Percentiles rank a stretch among this genome's conserved stretches.
Evolutionary conservation across 2,329 filamentous ascomycete genomes (phyloP).

Genomic region (Ophiosphaerella korrae): DNA sequence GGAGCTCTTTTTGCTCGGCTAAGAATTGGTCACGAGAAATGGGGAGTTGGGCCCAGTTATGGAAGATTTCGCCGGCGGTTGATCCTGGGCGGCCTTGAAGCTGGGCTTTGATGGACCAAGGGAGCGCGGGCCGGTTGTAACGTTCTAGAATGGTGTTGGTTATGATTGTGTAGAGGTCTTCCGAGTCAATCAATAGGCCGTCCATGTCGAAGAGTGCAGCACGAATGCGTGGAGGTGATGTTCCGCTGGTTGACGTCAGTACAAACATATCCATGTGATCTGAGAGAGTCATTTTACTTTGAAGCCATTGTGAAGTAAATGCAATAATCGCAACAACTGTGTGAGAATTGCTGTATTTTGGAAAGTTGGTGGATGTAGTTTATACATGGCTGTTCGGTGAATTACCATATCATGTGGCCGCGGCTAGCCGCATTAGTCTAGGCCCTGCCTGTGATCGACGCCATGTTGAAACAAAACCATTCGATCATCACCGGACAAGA

Average conservation of each 20-base stretch:
- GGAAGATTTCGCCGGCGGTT: conserved; percentile 66
- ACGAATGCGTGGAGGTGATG: conserved; percentile 70
- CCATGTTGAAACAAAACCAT: no score
- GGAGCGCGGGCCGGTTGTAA: conserved; percentile 73
- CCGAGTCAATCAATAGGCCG: conserved; percentile 89
- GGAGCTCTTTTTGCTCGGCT: conserved; percentile 64
- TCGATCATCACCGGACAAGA: no score
- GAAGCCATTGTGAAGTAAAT: conserved; percentile 14
- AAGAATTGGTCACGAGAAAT: conserved; percentile 73
- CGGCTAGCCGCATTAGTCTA: background rate
- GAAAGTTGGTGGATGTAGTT: no score
- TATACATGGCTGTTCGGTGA: no score
- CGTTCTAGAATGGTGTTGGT: conserved; percentile 81
- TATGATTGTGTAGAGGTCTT: conserved; percentile 84
- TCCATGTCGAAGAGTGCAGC: conserved; percentile 99
- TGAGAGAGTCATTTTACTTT: conserved; percentile 7
- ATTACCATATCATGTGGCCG: conserved; percentile 4
- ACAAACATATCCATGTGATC: background rate
- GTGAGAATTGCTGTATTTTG: no score
- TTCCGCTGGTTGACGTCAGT: conserved; percentile 11
- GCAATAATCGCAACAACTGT: no score
- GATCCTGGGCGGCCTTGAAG: conserved; percentile 70
- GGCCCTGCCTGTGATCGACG: background rate
- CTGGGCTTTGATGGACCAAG: conserved; percentile 93
- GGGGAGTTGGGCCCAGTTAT: conserved; percentile 84